These are phyloP conservation scores for Anisodus tanguticus DNA, from an alignment of 257 asterid genomes.

Conservation along the genomic window DNA sequence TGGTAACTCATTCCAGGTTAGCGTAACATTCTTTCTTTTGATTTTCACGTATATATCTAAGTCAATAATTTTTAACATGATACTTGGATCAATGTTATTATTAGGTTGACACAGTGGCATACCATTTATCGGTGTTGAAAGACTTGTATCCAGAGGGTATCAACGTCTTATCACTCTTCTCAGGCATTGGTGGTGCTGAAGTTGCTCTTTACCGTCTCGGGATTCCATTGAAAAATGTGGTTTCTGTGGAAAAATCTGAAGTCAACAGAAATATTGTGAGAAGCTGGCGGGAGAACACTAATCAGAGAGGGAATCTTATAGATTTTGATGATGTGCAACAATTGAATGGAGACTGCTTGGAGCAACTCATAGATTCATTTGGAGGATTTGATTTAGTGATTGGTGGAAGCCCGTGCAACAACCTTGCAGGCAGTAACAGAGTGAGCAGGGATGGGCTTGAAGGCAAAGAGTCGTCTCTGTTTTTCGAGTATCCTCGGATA, in stretches of 20 bases:
- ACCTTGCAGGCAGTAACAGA: slow-evolving; percentile 18
- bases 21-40: not conserved
- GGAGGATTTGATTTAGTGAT: slow-evolving; percentile 1
- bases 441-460: slow-evolving; percentile 28
- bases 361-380: not conserved
- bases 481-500: slow-evolving; percentile 16
- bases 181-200: slow-evolving; percentile 23
- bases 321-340: slow-evolving; percentile 22
- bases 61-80: not conserved
- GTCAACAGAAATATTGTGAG: slow-evolving; percentile 19
- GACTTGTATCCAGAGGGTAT: slow-evolving; percentile 17
- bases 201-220: slow-evolving; percentile 24
- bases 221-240: slow-evolving; percentile 20
- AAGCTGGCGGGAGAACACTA: slow-evolving; percentile 24
- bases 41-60: slow-evolving; percentile 2
- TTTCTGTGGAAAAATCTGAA: slow-evolving; percentile 24
- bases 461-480: slow-evolving; percentile 11
- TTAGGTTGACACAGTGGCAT: slow-evolving; percentile 25
- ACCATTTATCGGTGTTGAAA: slow-evolving; percentile 16
- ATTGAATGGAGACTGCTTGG: slow-evolving; percentile 7
- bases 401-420: slow-evolving; percentile 28
- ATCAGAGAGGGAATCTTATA: not conserved
- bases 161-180: slow-evolving; percentile 21
- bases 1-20: slow-evolving; percentile 25
- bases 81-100: not conserved